Conservation (phyloP, 176 grass and related monocot genomes). For the Ampelocalamus luodianensis region DNA sequence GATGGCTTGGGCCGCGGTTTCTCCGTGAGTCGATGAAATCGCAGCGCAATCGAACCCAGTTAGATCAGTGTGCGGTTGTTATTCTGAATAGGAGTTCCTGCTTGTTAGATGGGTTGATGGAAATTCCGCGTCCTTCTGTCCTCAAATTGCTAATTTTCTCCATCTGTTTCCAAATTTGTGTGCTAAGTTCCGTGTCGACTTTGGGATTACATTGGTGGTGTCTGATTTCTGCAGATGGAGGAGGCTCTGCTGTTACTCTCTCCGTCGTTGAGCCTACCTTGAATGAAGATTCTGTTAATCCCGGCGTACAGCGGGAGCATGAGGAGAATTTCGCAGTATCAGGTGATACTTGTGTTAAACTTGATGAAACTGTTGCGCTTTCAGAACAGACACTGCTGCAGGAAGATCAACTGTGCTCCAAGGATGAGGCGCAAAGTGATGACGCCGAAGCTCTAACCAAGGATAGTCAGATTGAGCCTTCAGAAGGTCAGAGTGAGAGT, state of each 20-base stretch:
- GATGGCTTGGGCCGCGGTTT: neutral
- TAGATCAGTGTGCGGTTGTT: constrained; percentile 44
- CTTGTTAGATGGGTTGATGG: constrained; percentile 19
- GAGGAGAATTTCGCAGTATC: constrained; percentile 21
- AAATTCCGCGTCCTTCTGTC: neutral
- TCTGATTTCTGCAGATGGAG: constrained; percentile 71
- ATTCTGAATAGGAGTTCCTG: constrained; percentile 1
- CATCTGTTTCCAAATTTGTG: neutral
- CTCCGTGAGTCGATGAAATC: neutral
- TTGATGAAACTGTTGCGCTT: constrained; percentile 33
- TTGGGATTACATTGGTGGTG: neutral
- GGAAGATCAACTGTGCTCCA: constrained; percentile 33
- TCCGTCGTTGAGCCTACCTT: constrained; percentile 25
- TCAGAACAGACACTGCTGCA: constrained; percentile 38
- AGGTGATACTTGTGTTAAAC: constrained; percentile 37
- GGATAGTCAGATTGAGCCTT: constrained; percentile 36
- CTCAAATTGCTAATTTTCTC: neutral
- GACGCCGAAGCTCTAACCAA: constrained; percentile 31
- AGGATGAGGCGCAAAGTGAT: constrained; percentile 26
- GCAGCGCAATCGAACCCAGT: neutral
- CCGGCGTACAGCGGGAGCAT: neutral
- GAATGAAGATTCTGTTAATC: constrained; percentile 45
- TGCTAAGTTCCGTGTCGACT: neutral
- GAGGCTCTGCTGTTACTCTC: constrained; percentile 16
- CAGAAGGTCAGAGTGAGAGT: constrained; percentile 15